Evolutionary conservation across 2,329 filamentous ascomycete species (phyloP), one percentile per base, ranked within the genome.

Genomic region (Phaeosphaeria sp.): DNA sequence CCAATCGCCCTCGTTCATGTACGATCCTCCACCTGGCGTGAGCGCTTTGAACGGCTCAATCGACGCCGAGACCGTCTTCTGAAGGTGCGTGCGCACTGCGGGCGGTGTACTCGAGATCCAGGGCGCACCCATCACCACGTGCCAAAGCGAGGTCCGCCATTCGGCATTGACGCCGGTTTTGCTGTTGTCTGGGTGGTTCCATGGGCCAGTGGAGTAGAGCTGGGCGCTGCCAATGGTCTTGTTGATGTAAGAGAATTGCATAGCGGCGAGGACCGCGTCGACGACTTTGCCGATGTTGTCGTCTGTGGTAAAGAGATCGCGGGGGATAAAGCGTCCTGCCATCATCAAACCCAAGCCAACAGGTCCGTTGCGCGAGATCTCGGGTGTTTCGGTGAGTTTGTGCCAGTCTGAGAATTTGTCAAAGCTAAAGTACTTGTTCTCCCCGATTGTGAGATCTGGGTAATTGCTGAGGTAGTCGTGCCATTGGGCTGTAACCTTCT

Each of bases 1-100:
- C 71, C 72, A 75, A 57, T 77, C 72, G 3, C 71, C 74, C 53
- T 77, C 73, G 27, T 76, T 77, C 57, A 73, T 63, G 55, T 77
- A 77, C 44, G 72, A 76, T 3, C 74, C 74, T n/a, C 74, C 73
- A 9, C 66, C 69, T 0, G 74, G 72, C 13, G 72, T 76, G 25
- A 77, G 49, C 17, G 66, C 63, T 49, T 77, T 76, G 55, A 75
- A 64, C 8, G 70, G 69, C 40, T 72, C 65, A 2, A 77, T 67
- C 0, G 72, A 67, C 4, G 66, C 64, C 1, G 68, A 71, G 36
- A 73, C 69, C 3, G 72, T 72, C 43, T 71, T 68, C 33, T 75
- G 74, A 6, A 72, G 68, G 24, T 66, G 68, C 9, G 55, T 66
- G 6, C 71, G 64, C 7, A 59, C 53, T 9, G 56, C 48, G 1